Evolutionary conservation across 2,329 filamentous ascomycete genomes (phyloP).

Genomic region (Leptographium procerum): DNA sequence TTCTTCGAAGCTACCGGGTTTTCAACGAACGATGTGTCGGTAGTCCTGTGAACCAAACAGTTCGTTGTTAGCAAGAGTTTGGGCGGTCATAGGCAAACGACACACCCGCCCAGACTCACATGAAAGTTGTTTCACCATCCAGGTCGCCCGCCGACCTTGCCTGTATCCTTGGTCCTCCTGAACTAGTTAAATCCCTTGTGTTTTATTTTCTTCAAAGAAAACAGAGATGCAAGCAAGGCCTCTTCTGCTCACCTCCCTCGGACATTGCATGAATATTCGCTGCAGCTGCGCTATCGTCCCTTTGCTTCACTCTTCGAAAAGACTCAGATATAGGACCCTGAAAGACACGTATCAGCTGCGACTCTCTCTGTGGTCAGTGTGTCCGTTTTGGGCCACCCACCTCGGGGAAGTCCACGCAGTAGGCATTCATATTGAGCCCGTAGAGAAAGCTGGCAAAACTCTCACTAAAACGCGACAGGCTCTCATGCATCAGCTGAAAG

Average conservation of each 20-base stretch:
- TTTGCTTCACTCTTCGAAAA: slow-evolving; percentile 55
- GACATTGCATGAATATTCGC: background rate
- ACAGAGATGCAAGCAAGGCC: background rate
- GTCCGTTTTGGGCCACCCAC: slow-evolving; percentile 31
- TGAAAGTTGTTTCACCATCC: slow-evolving; percentile 70
- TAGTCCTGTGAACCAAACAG: slow-evolving; percentile 48
- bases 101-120: slow-evolving; percentile 45
- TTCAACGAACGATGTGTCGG: slow-evolving; percentile 82
- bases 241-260: background rate
- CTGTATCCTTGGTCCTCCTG: slow-evolving; percentile 12
- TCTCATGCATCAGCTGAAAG: slow-evolving; percentile 94
- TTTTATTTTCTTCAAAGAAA: background rate
- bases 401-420: slow-evolving; percentile 96
- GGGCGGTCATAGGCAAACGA: background rate
- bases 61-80: background rate
- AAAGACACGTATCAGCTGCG: background rate
- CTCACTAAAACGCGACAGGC: slow-evolving; percentile 83
- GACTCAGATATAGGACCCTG: slow-evolving; percentile 77
- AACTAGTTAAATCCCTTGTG: background rate
- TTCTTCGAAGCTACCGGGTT: slow-evolving; percentile 54
- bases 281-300: slow-evolving; percentile 28
- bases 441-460: slow-evolving; percentile 94
- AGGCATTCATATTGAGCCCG: slow-evolving; percentile 97
- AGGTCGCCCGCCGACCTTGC: slow-evolving; percentile 24
- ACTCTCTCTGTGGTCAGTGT: background rate